A percentile compares a stretch with the other conserved stretches of the same genome.
These are phyloP conservation scores for Populus deltoides DNA, from an alignment of 345 rosid genomes.

Conservation along the genomic window DNA sequence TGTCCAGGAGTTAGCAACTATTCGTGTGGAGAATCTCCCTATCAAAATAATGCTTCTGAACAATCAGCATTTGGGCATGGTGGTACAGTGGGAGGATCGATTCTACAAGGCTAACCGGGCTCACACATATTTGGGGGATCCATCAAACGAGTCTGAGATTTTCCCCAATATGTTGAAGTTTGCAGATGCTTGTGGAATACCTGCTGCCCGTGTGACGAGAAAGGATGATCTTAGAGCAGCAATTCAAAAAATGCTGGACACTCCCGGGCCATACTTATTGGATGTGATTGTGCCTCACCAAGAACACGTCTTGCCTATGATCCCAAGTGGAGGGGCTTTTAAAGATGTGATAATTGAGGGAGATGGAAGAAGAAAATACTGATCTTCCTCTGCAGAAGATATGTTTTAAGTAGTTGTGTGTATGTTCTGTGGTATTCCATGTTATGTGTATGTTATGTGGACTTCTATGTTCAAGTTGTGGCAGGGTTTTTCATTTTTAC, in stretches of 20 bases:
- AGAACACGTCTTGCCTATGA: slow-evolving; percentile 97
- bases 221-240: slow-evolving; percentile 64
- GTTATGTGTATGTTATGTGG: background rate
- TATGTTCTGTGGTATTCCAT: background rate
- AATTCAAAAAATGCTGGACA: slow-evolving; percentile 78
- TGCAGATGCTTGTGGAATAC: slow-evolving; percentile 83
- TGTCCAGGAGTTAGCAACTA: slow-evolving; percentile 86
- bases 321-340: slow-evolving; percentile 91
- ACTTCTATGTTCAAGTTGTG: background rate
- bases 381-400: background rate
- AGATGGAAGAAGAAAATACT: slow-evolving; percentile 66
- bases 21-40: slow-evolving; percentile 82
- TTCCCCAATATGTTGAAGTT: slow-evolving; percentile 82
- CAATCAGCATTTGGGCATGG: slow-evolving; percentile 98
- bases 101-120: slow-evolving; percentile 94
- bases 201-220: slow-evolving; percentile 74
- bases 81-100: slow-evolving; percentile 90
- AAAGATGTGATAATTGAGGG: slow-evolving; percentile 84
- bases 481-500: background rate
- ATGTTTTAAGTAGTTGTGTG: background rate
- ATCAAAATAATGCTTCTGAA: slow-evolving; percentile 74
- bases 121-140: slow-evolving; percentile 82
- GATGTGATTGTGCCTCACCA: slow-evolving; percentile 96
- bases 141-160: slow-evolving; percentile 64
- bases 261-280: slow-evolving; percentile 85